These are phyloP conservation scores for Eucalyptus sideroxylon DNA, from an alignment of 345 rosid species.

Conservation along the genomic window DNA sequence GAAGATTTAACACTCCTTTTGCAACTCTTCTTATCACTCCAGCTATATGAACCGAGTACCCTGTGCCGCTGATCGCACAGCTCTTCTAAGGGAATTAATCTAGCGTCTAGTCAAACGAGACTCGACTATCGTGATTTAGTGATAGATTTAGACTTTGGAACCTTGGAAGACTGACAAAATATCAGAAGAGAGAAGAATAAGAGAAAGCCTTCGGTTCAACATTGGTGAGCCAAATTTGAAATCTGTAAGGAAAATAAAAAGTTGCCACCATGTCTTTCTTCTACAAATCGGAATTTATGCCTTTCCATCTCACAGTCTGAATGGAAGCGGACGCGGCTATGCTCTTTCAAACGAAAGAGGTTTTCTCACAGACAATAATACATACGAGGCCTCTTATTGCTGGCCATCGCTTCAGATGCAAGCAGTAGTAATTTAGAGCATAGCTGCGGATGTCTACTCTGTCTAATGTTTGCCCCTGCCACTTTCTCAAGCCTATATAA, in stretches of 20 bases:
- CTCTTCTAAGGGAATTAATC: neutral
- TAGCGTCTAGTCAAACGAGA: neutral
- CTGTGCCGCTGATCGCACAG: neutral
- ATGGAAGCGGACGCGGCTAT: neutral
- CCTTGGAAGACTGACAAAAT: neutral
- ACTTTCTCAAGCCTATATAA: neutral
- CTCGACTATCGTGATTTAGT: neutral
- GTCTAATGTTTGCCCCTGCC: neutral
- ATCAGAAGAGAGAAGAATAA: neutral
- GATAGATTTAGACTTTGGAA: neutral
- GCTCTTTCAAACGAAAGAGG: neutral
- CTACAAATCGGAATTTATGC: neutral
- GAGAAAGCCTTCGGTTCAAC: neutral
- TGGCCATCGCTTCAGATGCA: neutral
- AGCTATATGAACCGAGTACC: neutral
- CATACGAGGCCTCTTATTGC: neutral
- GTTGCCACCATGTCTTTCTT: neutral
- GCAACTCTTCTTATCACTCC: neutral
- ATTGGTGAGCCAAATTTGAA: neutral
- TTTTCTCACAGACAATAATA: neutral
- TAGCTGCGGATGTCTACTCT: neutral
- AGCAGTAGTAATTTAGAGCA: neutral
- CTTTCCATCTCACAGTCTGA: neutral
- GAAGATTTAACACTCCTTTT: neutral
- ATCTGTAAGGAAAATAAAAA: neutral